These are phyloP conservation scores for Laburnicola sp. DNA, from an alignment of 2,329 filamentous ascomycete species.

Conservation along the genomic window DNA sequence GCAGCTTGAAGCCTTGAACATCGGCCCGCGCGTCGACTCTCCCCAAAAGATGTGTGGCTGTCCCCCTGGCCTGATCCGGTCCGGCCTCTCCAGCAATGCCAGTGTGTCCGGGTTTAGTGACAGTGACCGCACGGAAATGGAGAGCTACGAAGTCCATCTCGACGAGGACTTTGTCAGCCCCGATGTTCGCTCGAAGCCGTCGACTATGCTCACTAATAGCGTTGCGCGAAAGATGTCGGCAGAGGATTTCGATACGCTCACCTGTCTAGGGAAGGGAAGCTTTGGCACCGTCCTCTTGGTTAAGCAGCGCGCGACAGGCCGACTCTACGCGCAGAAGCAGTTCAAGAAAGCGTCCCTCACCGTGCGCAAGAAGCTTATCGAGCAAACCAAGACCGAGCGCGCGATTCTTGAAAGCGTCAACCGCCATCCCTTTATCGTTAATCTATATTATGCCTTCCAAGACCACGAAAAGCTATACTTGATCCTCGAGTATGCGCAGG, in stretches of 20 bases:
- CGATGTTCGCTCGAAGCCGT: constrained; percentile 50
- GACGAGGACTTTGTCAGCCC: constrained; percentile 81
- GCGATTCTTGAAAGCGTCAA: constrained; percentile 95
- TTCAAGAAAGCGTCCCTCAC: constrained; percentile 96
- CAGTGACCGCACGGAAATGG: constrained; percentile 71
- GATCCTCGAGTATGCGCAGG: constrained; percentile 96
- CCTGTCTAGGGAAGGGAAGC: constrained; percentile 92
- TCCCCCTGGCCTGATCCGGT: constrained; percentile 33
- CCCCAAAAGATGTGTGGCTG: constrained; percentile 50
- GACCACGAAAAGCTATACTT: constrained; percentile 97
- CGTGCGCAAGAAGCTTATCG: constrained; percentile 91
- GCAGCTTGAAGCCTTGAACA: constrained; percentile 76
- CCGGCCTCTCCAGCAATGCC: constrained; percentile 57
- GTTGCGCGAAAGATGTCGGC: constrained; percentile 83
- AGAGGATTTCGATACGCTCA: constrained; percentile 84
- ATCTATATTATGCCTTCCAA: constrained; percentile 97
- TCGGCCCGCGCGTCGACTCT: constrained; percentile 62
- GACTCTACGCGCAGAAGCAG: constrained; percentile 95
- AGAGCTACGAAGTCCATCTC: constrained; percentile 82
- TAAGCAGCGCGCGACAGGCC: constrained; percentile 82
- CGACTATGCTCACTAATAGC: constrained; percentile 47
- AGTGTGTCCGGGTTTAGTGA: constrained; percentile 64
- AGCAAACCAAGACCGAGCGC: constrained; percentile 97
- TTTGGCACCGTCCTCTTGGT: constrained; percentile 95
- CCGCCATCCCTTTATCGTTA: constrained; percentile 95